phyloP scores from a whole-genome alignment of 1,139 yeast genomes.

The Geotrichum bryndzae region DNA sequence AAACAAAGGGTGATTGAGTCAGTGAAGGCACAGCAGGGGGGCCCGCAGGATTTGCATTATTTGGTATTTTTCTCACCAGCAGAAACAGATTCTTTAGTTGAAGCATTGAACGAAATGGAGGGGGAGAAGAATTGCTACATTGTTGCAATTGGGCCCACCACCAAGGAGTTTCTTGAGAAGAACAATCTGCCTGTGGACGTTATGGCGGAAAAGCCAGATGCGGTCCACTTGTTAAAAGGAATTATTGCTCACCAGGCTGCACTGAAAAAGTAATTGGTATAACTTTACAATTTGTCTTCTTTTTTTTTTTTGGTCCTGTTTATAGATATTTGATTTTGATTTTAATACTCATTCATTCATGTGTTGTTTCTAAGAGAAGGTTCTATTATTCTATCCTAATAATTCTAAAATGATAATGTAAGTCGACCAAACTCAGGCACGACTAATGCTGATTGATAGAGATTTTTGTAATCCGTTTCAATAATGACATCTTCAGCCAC shows the following conservation, averaged over 20 bases:
- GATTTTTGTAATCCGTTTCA: conserved; percentile 63
- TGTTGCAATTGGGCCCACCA: conserved; percentile 93
- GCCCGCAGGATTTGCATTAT: conserved; percentile 42
- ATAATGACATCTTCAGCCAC: conserved; percentile 38
- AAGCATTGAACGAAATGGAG: conserved; percentile 25
- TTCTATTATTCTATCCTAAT: background rate
- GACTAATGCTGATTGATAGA: conserved; percentile 62
- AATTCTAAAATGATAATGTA: conserved; percentile 31
- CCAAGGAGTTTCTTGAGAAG: conserved; percentile 54
- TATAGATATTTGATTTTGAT: background rate
- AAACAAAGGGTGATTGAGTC: conserved; percentile 10
- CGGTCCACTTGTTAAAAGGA: conserved; percentile 47
- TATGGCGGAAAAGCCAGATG: conserved; percentile 70
- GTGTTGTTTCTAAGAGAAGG: background rate
- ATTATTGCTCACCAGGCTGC: conserved; percentile 22
- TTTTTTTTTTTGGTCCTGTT: background rate
- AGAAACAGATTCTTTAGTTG: conserved; percentile 62
- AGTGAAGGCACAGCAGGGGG: background rate
- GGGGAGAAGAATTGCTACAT: conserved; percentile 38
- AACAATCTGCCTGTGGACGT: conserved; percentile 54
- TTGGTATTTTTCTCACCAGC: conserved; percentile 88
- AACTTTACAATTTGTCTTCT: no score
- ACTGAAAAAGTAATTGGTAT: background rate
- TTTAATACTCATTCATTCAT: background rate
- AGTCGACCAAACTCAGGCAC: conserved; percentile 64